Evolutionary conservation across 495 filamentous ascomycete genomes (phyloP).

Genomic region (Lophiostoma macrostomum): DNA sequence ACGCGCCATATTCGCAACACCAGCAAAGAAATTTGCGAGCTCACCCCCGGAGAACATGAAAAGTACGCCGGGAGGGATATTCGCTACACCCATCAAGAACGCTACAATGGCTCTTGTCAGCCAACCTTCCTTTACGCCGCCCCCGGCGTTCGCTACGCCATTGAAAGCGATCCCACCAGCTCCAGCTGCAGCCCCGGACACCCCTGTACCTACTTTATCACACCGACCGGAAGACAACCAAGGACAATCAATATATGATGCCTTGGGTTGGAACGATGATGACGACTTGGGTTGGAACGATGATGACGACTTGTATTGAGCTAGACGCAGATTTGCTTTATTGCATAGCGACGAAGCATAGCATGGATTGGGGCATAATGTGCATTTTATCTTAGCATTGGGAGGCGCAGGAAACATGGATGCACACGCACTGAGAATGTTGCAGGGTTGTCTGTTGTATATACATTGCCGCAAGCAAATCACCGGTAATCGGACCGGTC

Average conservation of each 20-base stretch:
- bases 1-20: conserved; percentile 21
- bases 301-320: conserved; percentile 48
- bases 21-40: too few species aligned
- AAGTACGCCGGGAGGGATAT: not conserved
- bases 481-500: too few species aligned
- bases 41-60: too few species aligned
- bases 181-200: too few species aligned
- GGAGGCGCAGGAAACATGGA: conserved; percentile 8
- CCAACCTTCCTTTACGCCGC: not conserved
- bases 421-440: not conserved
- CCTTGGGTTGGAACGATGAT: conserved; percentile 75
- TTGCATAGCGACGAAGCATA: conserved; percentile 23
- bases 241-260: conserved; percentile 61
- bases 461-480: too few species aligned
- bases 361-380: not conserved
- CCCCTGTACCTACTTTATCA: conserved; percentile 10
- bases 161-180: conserved; percentile 11
- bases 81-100: not conserved
- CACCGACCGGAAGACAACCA: conserved; percentile 30
- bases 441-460: too few species aligned
- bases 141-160: conserved; percentile 20
- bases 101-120: conserved; percentile 1
- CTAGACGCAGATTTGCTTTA: conserved; percentile 18
- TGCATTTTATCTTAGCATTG: conserved; percentile 4
- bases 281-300: conserved; percentile 50